Base-by-base conservation (phyloP, 2,329 filamentous ascomycete genomes). In the Lecanicillium sp. region DNA sequence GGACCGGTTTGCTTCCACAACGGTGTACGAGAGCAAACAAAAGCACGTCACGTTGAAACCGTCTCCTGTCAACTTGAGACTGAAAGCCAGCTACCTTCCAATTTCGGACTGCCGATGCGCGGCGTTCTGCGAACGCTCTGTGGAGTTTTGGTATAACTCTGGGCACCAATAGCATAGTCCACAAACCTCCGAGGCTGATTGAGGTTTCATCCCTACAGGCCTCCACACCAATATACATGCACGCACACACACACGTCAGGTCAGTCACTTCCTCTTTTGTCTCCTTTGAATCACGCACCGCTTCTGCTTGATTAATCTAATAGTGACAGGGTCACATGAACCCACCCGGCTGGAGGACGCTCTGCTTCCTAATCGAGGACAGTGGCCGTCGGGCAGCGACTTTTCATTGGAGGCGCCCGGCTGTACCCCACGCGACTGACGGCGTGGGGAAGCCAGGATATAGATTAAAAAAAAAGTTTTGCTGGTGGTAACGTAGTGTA, bases 311-410 rank as follows among this genome's bases (percentile, higher is more conserved):
- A n/a, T n/a, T n/a, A n/a, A n/a, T n/a, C n/a, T 41, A 4, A 24
- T 19, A 19, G 12, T 15, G 3, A 9, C n/a, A 20, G 15, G 17
- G n/a, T 7, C 21, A 11, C 36, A 26, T 20, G 14, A 19, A 17
- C 8, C 44, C 15, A 17, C 36, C 6, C 5, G 7, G 7, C 4
- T 7, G 15, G 5, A 29, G 6, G 9, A 12, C 5, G 26, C 19
- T 35, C 44, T 32, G 37, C 45, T 48, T 48, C 45, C 45, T 42
- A 42, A 42, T 29, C 17, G n/a, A 10, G 45, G n/a, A 6, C 38
- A 32, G 38, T 35, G 35, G 20, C 15, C 20, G 21, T 6, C 21
- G 36, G 21, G 29, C 14, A 3, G 27, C 23, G 44, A 20, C 29
- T 10, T 35, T 7, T 20, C 9, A 41, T 47, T 47, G 36, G 44